Conservation (phyloP, 2,329 filamentous ascomycete species). For the Sphaerulina vaccinii region DNA sequence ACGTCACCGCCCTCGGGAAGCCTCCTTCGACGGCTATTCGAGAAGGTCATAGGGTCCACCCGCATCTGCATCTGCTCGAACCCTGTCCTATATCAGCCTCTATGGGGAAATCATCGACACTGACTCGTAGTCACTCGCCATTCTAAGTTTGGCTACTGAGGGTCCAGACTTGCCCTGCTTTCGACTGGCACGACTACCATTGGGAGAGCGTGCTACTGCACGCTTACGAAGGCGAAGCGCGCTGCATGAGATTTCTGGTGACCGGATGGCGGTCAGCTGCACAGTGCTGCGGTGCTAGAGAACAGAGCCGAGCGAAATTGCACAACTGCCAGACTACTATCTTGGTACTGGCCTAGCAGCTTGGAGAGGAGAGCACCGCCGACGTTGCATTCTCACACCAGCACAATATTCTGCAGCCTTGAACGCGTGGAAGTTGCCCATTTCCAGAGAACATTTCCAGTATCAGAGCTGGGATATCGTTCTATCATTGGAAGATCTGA, state of each 20-base stretch:
- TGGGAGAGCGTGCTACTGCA: background rate
- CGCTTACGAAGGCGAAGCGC: background rate
- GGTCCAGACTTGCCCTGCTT: slow-evolving; percentile 11
- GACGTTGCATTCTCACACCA: background rate
- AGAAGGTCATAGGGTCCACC: slow-evolving; percentile 9
- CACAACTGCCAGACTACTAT: background rate
- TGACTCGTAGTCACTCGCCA: slow-evolving; percentile 4
- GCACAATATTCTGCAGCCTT: background rate
- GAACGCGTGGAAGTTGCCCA: background rate
- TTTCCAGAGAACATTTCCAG: background rate
- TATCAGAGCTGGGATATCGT: background rate
- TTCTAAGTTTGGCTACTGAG: slow-evolving; percentile 2
- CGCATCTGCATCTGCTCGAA: slow-evolving; percentile 5
- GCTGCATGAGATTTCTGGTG: background rate
- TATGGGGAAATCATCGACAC: slow-evolving; percentile 20
- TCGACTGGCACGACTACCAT: background rate
- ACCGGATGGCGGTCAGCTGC: background rate
- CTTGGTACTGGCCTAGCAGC: background rate
- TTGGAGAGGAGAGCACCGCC: background rate
- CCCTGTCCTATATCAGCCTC: slow-evolving; percentile 10
- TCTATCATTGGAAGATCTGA: background rate
- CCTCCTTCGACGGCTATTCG: slow-evolving; percentile 8
- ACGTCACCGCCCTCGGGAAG: slow-evolving; percentile 7
- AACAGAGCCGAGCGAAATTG: background rate
- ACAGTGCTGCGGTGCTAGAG: background rate